A percentile compares a stretch with the other conserved stretches of the same genome.
Conservation (phyloP, 106 monocot species). For the Dendrobium officinale region DNA sequence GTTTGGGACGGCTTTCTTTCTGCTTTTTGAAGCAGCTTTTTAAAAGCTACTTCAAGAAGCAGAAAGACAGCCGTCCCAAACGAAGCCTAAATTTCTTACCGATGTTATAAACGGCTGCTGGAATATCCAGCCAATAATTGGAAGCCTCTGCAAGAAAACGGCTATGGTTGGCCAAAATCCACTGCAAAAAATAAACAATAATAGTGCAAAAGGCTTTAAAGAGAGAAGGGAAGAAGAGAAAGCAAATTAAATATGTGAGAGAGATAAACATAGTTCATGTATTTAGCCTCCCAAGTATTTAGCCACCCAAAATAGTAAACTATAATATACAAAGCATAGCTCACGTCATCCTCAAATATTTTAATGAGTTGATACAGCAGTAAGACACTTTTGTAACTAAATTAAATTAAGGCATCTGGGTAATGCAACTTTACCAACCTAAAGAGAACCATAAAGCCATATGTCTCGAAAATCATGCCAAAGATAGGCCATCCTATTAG, state of each 20-base stretch:
- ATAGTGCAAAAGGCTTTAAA: not conserved
- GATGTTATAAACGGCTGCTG: conserved; percentile 80
- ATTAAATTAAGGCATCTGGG: too few species aligned
- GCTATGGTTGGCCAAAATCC: conserved; percentile 89
- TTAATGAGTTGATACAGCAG: not conserved
- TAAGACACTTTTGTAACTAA: too few species aligned
- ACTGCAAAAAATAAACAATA: conserved; percentile 27
- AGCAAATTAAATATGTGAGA: not conserved
- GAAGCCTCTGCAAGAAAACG: conserved; percentile 88
- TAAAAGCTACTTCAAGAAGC: too few species aligned
- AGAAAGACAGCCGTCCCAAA: too few species aligned
- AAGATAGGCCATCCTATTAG: conserved; percentile 78
- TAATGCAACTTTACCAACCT: conserved; percentile 32
- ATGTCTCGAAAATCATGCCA: conserved; percentile 92
- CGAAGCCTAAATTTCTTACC: conserved; percentile 22
- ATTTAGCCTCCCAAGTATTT: too few species aligned
- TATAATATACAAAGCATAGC: not conserved
- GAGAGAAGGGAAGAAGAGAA: not conserved
- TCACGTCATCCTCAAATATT: not conserved
- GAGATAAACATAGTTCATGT: not conserved
- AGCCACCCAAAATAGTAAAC: not conserved
- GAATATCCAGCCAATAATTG: conserved; percentile 77
- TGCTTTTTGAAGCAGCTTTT: too few species aligned
- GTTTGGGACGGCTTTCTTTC: too few species aligned
- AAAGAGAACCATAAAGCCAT: conserved; percentile 88